A percentile compares a stretch with the other conserved stretches of the same genome.
phyloP scores from a whole-genome alignment of 2,329 filamentous ascomycete species.

The Hypoxylon rubiginosum region DNA sequence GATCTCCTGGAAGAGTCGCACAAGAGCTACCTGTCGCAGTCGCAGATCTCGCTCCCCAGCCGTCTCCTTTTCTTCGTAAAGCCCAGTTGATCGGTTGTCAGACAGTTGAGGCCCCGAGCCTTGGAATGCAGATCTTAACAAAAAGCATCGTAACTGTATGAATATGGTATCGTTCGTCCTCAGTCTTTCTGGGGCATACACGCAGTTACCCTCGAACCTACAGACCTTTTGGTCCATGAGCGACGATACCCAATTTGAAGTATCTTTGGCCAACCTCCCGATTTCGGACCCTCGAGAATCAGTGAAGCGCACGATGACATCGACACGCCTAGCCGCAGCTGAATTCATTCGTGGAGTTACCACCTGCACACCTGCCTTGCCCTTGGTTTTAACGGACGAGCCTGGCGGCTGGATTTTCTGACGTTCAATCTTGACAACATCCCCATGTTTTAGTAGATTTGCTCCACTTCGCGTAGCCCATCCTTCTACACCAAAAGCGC shows the following conservation, averaged over 20 bases:
- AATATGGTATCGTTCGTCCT: slow-evolving; percentile 96
- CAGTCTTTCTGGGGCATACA: slow-evolving; percentile 87
- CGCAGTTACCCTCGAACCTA: slow-evolving; percentile 86
- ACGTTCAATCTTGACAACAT: slow-evolving; percentile 87
- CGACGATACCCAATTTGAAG: slow-evolving; percentile 91
- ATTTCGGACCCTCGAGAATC: slow-evolving; percentile 84
- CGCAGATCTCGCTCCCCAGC: slow-evolving; percentile 86
- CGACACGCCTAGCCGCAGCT: slow-evolving; percentile 75
- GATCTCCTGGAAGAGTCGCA: slow-evolving; percentile 90
- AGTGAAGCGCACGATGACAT: slow-evolving; percentile 93
- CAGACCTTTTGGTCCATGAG: slow-evolving; percentile 92
- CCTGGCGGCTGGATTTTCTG: slow-evolving; percentile 77
- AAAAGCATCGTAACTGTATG: slow-evolving; percentile 83
- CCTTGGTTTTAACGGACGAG: slow-evolving; percentile 54
- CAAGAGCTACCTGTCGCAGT: slow-evolving; percentile 86
- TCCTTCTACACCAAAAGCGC: slow-evolving; percentile 89
- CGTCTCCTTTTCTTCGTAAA: slow-evolving; percentile 90
- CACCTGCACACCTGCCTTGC: slow-evolving; percentile 55
- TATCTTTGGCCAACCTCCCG: slow-evolving; percentile 87
- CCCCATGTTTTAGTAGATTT: slow-evolving; percentile 82
- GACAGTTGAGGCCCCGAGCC: slow-evolving; percentile 71
- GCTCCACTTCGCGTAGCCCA: slow-evolving; percentile 91
- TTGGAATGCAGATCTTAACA: slow-evolving; percentile 82
- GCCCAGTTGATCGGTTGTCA: slow-evolving; percentile 76
- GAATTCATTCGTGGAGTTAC: slow-evolving; percentile 57